Evolutionary conservation across 768 basidiomycete species (phyloP).

Genomic region (Termitomyces sp.): DNA sequence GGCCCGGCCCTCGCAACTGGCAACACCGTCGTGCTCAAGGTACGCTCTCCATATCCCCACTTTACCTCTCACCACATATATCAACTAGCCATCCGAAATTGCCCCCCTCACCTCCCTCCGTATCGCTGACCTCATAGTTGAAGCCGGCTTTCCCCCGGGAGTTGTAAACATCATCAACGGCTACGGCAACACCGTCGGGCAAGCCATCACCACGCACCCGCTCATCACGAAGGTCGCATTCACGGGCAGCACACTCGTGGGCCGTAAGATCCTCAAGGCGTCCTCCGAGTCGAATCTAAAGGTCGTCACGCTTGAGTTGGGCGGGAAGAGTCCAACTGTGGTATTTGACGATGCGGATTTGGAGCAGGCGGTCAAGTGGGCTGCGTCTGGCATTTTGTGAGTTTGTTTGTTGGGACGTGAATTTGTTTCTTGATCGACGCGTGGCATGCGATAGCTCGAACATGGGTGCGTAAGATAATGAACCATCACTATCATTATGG

Average conservation of each 20-base stretch:
- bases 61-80: background rate
- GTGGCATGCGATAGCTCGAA: slow-evolving; percentile 11
- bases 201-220: slow-evolving; percentile 56
- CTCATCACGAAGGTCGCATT: slow-evolving; percentile 71
- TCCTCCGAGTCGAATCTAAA: slow-evolving; percentile 81
- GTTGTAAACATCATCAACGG: slow-evolving; percentile 66
- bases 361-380: slow-evolving; percentile 72
- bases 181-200: slow-evolving; percentile 52
- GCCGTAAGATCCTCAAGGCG: slow-evolving; percentile 75
- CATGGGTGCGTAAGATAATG: slow-evolving; percentile 27
- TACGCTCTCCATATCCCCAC: background rate
- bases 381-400: slow-evolving; percentile 62
- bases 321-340: slow-evolving; percentile 69
- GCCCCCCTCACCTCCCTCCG: slow-evolving; percentile 58
- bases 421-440: too few species aligned
- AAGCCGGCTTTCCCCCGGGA: slow-evolving; percentile 69
- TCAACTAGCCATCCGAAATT: slow-evolving; percentile 54
- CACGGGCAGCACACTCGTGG: slow-evolving; percentile 75
- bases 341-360: slow-evolving; percentile 72
- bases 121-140: slow-evolving; percentile 40
- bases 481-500: too few species aligned
- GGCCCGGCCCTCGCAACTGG: slow-evolving; percentile 35
- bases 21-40: slow-evolving; percentile 55
- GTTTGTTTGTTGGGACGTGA: slow-evolving; percentile 17
- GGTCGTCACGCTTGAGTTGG: slow-evolving; percentile 76